Percentiles rank a stretch among this genome's conserved stretches.
phyloP scores from a whole-genome alignment of 75 land plant species.

The Pinus albicaulis region DNA sequence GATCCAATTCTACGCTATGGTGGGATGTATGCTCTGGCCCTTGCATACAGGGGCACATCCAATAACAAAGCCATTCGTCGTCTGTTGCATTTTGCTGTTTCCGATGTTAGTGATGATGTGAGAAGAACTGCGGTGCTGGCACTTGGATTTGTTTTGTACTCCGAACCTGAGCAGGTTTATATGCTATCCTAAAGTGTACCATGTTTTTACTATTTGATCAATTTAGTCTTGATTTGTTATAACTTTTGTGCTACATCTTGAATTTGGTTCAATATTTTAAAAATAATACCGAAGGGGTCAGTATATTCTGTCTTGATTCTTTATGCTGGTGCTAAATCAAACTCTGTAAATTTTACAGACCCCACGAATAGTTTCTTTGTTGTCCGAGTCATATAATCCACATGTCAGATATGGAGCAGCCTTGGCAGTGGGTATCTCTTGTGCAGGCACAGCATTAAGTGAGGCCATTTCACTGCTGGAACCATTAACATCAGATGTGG shows the following conservation, averaged over 20 bases:
- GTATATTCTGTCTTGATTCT: background rate
- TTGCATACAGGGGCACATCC: constrained; percentile 93
- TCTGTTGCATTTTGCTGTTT: constrained; percentile 97
- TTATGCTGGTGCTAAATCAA: background rate
- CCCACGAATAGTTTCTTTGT: constrained; percentile 91
- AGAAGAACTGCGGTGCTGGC: constrained; percentile 96
- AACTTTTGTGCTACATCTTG: background rate
- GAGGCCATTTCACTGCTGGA: constrained; percentile 97
- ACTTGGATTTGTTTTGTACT: constrained; percentile 95
- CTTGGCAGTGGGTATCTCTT: constrained; percentile 97
- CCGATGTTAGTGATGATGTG: constrained; percentile 99
- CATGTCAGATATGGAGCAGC: constrained; percentile 99
- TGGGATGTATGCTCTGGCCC: constrained; percentile 96
- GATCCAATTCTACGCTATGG: constrained; percentile 98
- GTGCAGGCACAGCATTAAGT: constrained; percentile 94
- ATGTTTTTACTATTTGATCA: background rate
- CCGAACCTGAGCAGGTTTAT: constrained; percentile 95
- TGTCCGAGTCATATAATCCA: constrained; percentile 97
- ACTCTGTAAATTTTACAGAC: constrained; percentile 50
- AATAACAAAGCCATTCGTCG: constrained; percentile 98
- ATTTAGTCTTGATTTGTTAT: background rate
- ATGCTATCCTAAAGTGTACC: background rate
- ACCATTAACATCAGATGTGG: constrained; percentile 96
- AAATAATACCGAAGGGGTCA: background rate
- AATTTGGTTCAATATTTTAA: background rate